Percentiles rank a stretch among this genome's conserved stretches.
phyloP scores from a whole-genome alignment of 2,329 filamentous ascomycete species.

The Phaeosphaeriaceae sp. region DNA sequence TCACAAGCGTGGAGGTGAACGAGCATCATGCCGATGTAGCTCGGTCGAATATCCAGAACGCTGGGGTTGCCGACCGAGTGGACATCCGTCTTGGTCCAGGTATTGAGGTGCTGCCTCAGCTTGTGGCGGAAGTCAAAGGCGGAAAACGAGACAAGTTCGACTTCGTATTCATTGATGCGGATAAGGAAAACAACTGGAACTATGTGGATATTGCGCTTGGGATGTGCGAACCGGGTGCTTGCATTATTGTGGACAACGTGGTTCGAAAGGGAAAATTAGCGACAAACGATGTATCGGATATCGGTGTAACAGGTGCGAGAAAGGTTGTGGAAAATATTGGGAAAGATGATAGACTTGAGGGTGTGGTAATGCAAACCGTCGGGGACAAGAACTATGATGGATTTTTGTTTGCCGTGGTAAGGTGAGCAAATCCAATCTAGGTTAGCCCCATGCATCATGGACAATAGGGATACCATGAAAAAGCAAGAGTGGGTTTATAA shows the following conservation, averaged over 20 bases:
- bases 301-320: slow-evolving; percentile 42
- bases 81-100: slow-evolving; percentile 56
- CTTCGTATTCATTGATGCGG: slow-evolving; percentile 62
- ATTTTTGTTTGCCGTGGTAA: slow-evolving; percentile 51
- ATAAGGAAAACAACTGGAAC: slow-evolving; percentile 57
- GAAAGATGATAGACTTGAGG: slow-evolving; percentile 51
- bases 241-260: slow-evolving; percentile 60
- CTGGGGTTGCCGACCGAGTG: slow-evolving; percentile 51
- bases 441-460: too few species aligned
- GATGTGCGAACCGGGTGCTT: slow-evolving; percentile 50
- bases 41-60: slow-evolving; percentile 51
- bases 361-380: slow-evolving; percentile 54
- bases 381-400: slow-evolving; percentile 58
- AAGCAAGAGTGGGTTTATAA: too few species aligned
- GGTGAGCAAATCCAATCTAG: slow-evolving; percentile 14
- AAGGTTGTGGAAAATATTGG: slow-evolving; percentile 53
- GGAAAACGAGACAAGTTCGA: slow-evolving; percentile 54
- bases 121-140: slow-evolving; percentile 50
- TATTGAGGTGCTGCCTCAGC: slow-evolving; percentile 50
- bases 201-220: slow-evolving; percentile 57
- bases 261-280: slow-evolving; percentile 51
- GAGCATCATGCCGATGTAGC: slow-evolving; percentile 56
- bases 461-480: too few species aligned
- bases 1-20: slow-evolving; percentile 61
- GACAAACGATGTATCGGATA: slow-evolving; percentile 30